Evolutionary conservation across 805 yeast genomes (phyloP).

Genomic region (Lachancea nothofagi): DNA sequence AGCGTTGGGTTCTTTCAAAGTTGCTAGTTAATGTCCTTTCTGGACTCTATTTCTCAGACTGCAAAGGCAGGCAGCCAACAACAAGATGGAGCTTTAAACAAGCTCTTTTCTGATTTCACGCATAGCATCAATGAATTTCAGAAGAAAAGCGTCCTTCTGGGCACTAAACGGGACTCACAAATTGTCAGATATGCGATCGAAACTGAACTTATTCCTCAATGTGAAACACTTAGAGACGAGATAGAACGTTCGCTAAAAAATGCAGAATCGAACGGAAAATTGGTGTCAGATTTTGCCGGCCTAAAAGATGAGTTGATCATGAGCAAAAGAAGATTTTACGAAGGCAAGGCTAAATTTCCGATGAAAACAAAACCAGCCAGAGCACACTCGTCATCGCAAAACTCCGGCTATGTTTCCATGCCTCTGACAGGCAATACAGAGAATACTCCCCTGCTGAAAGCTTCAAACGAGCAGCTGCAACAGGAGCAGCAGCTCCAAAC

Average conservation of each 20-base stretch:
- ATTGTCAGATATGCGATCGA: constrained; percentile 32
- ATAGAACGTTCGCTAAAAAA: constrained; percentile 11
- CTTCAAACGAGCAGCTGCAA: constrained; percentile 31
- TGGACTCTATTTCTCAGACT: constrained; percentile 2
- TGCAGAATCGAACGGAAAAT: constrained; percentile 28
- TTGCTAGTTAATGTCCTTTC: constrained; percentile 4
- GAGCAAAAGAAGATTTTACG: constrained; percentile 44
- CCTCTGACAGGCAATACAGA: constrained; percentile 17
- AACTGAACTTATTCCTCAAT: constrained; percentile 19
- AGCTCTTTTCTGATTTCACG: constrained; percentile 4
- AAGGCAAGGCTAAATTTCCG: constrained; percentile 33
- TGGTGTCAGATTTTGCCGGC: constrained; percentile 50
- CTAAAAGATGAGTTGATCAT: constrained; percentile 43
- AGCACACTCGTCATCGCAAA: constrained; percentile 13
- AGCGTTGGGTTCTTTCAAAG: background rate
- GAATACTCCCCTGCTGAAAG: constrained; percentile 41
- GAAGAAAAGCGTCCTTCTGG: constrained; percentile 15
- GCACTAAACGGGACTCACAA: constrained; percentile 34
- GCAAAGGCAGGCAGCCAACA: background rate
- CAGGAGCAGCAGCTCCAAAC: constrained; percentile 32
- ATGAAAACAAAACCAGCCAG: constrained; percentile 6
- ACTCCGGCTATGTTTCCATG: constrained; percentile 21
- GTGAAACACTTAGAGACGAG: constrained; percentile 18
- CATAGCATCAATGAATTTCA: constrained; percentile 8
- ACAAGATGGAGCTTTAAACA: constrained; percentile 2